Evolutionary conservation across 2,329 filamentous ascomycete genomes (phyloP), one percentile per base, ranked within the genome.

Genomic region (Akanthomyces muscarius): DNA sequence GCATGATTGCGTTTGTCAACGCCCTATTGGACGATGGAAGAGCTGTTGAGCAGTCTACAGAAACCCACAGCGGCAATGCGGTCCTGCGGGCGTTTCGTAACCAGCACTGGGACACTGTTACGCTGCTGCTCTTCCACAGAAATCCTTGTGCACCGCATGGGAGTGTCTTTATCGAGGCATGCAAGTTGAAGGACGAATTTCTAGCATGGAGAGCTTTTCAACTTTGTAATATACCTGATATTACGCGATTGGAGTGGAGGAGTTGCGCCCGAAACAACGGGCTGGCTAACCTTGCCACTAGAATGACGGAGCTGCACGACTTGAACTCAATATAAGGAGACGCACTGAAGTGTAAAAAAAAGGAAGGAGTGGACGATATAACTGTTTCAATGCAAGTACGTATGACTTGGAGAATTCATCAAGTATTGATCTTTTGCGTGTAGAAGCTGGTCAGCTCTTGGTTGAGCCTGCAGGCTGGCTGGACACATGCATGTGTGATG

Each of bases 31-130:
- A 23, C 7, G 52, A 55, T 18, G 14, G 7, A 3, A 42, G 52
- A n/a, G 38, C 21, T 14, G 18, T 1, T 14, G 7, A 13, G 0
- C 6, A 11, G 2, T 5, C 4, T 13, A 0, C 6, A 5, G 36
- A 42, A 6, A 18, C 5, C 7, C 16, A 11, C 48, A 11, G 18
- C 48, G 4, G n/a, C 48, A 16, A 10, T 8, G 8, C 25, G 28
- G 25, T 52, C 4, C 5, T 52, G 2, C 8, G 21, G 18, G 48
- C 48, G 4, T 13, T 52, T 18, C 33, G 13, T 13, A 23, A 13
- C 1, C 10, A 30, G 4, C 25, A 18, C 4, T 42, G 10, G 10
- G 11, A 28, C 52, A 2, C 23, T 3, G 52, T 25, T 30, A 10
- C 7, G 52, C 52, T 54, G n/a, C 52, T 54, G 5, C 33, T 54